Conservation (phyloP, 495 filamentous ascomycete species). For the Tuber magnatum region DNA sequence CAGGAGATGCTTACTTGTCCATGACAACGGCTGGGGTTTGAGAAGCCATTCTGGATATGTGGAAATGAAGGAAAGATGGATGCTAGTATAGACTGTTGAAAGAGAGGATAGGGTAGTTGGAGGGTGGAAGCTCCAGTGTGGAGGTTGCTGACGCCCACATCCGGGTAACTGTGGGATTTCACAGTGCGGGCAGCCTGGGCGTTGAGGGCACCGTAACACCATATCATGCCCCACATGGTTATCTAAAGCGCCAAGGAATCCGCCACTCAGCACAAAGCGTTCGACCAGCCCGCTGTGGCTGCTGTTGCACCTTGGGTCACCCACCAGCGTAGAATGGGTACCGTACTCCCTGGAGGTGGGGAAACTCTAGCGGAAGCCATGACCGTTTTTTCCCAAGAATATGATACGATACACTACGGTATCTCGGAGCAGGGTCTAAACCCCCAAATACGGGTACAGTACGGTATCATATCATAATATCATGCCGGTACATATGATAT, state of each 20-base stretch:
- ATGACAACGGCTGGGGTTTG: constrained; percentile 99
- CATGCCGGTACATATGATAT: no score
- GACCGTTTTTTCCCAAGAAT: neutral
- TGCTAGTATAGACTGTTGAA: neutral
- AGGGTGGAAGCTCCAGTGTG: neutral
- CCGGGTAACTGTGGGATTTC: neutral
- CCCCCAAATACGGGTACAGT: neutral
- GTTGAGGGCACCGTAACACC: neutral
- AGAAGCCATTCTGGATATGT: constrained; percentile 61
- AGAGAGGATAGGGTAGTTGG: neutral
- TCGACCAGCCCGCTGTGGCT: neutral
- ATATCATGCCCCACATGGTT: neutral
- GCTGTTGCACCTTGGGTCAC: neutral
- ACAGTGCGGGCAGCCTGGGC: neutral
- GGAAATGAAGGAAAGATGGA: neutral
- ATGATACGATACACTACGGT: neutral
- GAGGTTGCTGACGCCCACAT: neutral
- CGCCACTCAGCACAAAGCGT: neutral
- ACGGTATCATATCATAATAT: no score
- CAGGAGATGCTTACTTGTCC: constrained; percentile 80
- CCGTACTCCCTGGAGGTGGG: neutral
- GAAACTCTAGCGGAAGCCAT: neutral
- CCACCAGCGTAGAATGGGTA: neutral
- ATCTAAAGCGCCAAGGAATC: neutral
- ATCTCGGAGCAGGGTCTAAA: neutral